Conservation (phyloP, 164 flowering plant species). For the Chimonanthus praecox region DNA sequence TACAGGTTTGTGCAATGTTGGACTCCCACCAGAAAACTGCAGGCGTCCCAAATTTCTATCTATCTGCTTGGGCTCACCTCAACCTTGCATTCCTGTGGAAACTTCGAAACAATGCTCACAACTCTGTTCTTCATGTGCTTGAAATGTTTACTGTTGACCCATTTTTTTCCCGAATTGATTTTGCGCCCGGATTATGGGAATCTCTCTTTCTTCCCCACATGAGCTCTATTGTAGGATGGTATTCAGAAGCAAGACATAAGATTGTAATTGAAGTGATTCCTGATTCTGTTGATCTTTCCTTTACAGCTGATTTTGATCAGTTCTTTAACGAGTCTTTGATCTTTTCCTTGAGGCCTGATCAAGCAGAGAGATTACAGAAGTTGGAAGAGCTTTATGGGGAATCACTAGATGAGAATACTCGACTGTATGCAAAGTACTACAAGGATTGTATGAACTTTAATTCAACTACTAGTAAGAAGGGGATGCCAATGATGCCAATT, state of each 20-base stretch:
- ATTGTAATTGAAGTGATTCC: slow-evolving; percentile 73
- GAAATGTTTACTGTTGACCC: slow-evolving; percentile 73
- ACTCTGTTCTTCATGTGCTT: slow-evolving; percentile 54
- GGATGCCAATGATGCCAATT: slow-evolving; percentile 67
- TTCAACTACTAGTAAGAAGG: slow-evolving; percentile 39
- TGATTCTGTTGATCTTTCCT: slow-evolving; percentile 64
- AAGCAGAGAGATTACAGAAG: slow-evolving; percentile 53
- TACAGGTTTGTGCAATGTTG: slow-evolving; percentile 75
- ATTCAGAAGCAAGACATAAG: slow-evolving; percentile 60
- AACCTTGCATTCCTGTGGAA: slow-evolving; percentile 65
- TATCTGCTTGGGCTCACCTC: slow-evolving; percentile 82
- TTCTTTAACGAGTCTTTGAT: slow-evolving; percentile 67
- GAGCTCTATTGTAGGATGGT: slow-evolving; percentile 82
- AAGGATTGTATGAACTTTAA: slow-evolving; percentile 59
- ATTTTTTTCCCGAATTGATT: slow-evolving; percentile 66
- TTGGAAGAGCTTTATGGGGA: slow-evolving; percentile 62
- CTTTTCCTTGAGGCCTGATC: slow-evolving; percentile 69
- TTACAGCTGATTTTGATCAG: slow-evolving; percentile 65
- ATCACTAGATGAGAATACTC: slow-evolving; percentile 60
- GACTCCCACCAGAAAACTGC: slow-evolving; percentile 55
- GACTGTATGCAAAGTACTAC: slow-evolving; percentile 63
- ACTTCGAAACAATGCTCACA: slow-evolving; percentile 39
- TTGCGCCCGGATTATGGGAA: slow-evolving; percentile 79
- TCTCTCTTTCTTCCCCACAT: slow-evolving; percentile 63
- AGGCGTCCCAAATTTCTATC: slow-evolving; percentile 73